A percentile compares a stretch with the other conserved stretches of the same genome.
Conservation (phyloP, 192 early-diverging fungal genomes). For the Coemansia sp. region DNA sequence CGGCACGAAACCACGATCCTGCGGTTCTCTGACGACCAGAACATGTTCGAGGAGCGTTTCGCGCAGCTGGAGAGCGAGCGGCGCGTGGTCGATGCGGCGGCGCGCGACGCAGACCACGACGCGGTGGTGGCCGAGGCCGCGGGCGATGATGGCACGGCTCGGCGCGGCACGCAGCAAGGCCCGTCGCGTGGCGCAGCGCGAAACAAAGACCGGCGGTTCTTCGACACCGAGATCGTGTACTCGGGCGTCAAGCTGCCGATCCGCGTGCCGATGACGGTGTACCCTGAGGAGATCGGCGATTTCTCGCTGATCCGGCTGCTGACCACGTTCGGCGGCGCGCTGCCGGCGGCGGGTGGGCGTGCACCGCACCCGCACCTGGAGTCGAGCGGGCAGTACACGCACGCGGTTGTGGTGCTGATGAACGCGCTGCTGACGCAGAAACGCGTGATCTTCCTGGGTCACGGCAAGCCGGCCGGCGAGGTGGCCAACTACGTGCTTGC, state of each 20-base stretch:
- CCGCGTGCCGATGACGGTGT: slow-evolving; percentile 82
- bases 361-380: slow-evolving; percentile 93
- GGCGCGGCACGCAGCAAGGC: slow-evolving; percentile 55
- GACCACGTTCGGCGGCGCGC: slow-evolving; percentile 63
- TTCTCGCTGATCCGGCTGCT: slow-evolving; percentile 83
- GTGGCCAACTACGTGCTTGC: slow-evolving; percentile 91
- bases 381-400: slow-evolving; percentile 76
- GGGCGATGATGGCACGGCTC: slow-evolving; percentile 37
- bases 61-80: slow-evolving; percentile 43
- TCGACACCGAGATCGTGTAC: slow-evolving; percentile 83
- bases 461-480: slow-evolving; percentile 86
- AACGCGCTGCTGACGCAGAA: slow-evolving; percentile 94
- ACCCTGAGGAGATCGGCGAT: slow-evolving; percentile 89
- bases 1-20: slow-evolving; percentile 81
- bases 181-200: slow-evolving; percentile 54
- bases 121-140: slow-evolving; percentile 45
- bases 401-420: slow-evolving; percentile 82
- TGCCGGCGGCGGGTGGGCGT: slow-evolving; percentile 53
- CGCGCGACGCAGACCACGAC: slow-evolving; percentile 39
- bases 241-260: slow-evolving; percentile 83
- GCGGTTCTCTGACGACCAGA: slow-evolving; percentile 76
- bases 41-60: slow-evolving; percentile 85
- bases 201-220: slow-evolving; percentile 86
- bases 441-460: slow-evolving; percentile 86
- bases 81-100: slow-evolving; percentile 19